A percentile compares a stretch with the other conserved stretches of the same genome.
These are phyloP conservation scores for Cokeromyces recurvatus DNA, from an alignment of 371 early-diverging fungal genomes.

Conservation along the genomic window DNA sequence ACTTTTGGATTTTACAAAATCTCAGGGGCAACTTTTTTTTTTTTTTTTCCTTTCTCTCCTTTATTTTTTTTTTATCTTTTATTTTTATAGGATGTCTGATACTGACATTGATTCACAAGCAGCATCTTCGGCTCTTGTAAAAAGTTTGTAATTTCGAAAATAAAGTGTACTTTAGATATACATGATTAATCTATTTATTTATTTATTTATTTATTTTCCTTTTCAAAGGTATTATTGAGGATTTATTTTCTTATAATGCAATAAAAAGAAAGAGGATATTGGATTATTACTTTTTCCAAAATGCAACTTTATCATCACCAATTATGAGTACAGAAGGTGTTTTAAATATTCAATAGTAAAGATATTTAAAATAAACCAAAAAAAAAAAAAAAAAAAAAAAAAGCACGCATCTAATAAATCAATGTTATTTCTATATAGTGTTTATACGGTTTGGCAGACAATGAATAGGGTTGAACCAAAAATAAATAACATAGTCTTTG, in stretches of 20 bases:
- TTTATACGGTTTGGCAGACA: slow-evolving; percentile 60
- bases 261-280: slow-evolving; percentile 33
- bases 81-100: not conserved
- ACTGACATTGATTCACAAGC: too few relatives aligned
- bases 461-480: slow-evolving; percentile 53
- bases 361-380: too few relatives aligned
- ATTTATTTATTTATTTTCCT: too few relatives aligned
- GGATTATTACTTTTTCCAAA: slow-evolving; percentile 38
- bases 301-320: slow-evolving; percentile 44
- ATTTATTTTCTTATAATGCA: slow-evolving; percentile 41
- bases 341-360: slow-evolving; percentile 54
- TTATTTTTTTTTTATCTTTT: not conserved
- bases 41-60: not conserved
- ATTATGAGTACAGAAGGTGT: slow-evolving; percentile 55
- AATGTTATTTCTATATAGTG: slow-evolving; percentile 21
- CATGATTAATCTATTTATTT: too few relatives aligned
- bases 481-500: slow-evolving; percentile 54
- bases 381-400: not conserved
- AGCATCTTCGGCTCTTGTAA: too few relatives aligned
- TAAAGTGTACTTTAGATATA: too few relatives aligned
- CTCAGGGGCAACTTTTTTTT: too few relatives aligned
- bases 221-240: slow-evolving; percentile 32
- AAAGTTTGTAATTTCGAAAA: too few relatives aligned
- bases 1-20: too few relatives aligned
- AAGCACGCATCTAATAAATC: not conserved